A percentile compares a stretch with the other conserved stretches of the same genome.
phyloP scores from a whole-genome alignment of 768 basidiomycete genomes.

The Auricularia cornea region DNA sequence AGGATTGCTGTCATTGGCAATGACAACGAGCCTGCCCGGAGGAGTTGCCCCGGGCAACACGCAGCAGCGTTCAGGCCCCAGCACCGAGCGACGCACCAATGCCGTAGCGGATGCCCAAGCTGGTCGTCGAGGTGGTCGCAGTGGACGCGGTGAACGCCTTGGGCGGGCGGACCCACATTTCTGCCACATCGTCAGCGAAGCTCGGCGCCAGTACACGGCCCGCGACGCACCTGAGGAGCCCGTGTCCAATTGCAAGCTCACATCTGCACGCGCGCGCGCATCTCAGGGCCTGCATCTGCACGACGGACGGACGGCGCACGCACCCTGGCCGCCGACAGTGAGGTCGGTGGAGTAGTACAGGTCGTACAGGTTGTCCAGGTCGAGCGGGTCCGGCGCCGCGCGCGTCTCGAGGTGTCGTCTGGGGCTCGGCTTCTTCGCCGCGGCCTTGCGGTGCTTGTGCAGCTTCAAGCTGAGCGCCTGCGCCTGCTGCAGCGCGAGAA shows the following conservation, averaged over 20 bases:
- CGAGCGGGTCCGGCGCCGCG: neutral
- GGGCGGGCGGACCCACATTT: neutral
- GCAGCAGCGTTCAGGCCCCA: neutral
- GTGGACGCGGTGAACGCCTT: neutral
- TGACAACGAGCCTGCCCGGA: too few species aligned
- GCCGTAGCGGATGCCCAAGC: neutral
- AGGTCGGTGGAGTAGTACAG: neutral
- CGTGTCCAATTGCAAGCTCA: neutral
- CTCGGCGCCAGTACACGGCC: neutral
- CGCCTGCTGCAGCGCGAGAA: neutral
- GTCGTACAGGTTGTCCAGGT: neutral
- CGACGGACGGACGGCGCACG: neutral
- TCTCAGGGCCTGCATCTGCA: neutral
- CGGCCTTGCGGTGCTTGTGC: neutral
- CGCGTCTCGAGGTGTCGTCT: neutral
- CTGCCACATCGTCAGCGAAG: neutral
- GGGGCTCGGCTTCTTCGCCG: neutral
- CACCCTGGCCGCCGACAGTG: neutral
- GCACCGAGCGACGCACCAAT: neutral
- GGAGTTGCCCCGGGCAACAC: too few species aligned
- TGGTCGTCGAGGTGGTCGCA: neutral
- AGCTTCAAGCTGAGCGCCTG: neutral
- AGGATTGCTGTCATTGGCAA: too few species aligned
- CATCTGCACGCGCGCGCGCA: neutral
- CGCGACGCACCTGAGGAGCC: neutral